Percentiles rank a stretch among this genome's conserved stretches.
phyloP scores from a whole-genome alignment of 768 basidiomycete species.

The Agaricus subrufescens region DNA sequence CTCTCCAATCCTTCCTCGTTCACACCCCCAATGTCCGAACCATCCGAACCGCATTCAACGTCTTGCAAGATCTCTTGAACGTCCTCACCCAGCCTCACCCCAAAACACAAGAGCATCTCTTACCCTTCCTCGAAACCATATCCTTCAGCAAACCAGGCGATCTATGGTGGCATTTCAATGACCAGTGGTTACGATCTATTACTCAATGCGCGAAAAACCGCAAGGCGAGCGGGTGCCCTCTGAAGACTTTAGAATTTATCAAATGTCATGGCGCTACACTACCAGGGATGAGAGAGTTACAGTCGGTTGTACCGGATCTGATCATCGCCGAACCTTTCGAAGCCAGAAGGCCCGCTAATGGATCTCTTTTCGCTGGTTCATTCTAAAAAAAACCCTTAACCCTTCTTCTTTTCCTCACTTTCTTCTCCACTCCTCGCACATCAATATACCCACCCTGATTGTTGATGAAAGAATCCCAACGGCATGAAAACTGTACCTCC shows the following conservation, averaged over 20 bases:
- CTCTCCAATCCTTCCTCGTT: constrained; percentile 17
- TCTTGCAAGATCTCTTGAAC: constrained; percentile 20
- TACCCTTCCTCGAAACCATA: constrained; percentile 22
- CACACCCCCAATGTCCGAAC: constrained; percentile 18
- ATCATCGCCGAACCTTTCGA: constrained; percentile 6
- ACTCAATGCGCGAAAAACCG: constrained; percentile 14
- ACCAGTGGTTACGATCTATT: constrained; percentile 22
- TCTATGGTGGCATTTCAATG: constrained; percentile 29
- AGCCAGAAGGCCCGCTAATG: neutral
- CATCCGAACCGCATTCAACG: constrained; percentile 24
- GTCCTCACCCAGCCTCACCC: constrained; percentile 13
- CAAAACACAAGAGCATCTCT: constrained; percentile 9
- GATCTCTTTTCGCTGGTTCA: constrained; percentile 1
- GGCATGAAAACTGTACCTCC: no score
- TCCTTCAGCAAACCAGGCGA: constrained; percentile 27
- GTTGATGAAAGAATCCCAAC: no score
- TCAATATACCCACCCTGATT: no score
- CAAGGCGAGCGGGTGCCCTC: constrained; percentile 8
- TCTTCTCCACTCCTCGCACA: neutral
- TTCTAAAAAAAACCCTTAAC: neutral
- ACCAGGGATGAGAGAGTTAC: neutral
- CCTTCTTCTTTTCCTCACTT: neutral
- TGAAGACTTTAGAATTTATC: constrained; percentile 22
- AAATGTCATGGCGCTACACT: constrained; percentile 20
- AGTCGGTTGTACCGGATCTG: constrained; percentile 8